Evolutionary conservation across 805 yeast species (phyloP), one percentile per base, ranked within the genome.

Genomic region (Ogataea salicorniae): DNA sequence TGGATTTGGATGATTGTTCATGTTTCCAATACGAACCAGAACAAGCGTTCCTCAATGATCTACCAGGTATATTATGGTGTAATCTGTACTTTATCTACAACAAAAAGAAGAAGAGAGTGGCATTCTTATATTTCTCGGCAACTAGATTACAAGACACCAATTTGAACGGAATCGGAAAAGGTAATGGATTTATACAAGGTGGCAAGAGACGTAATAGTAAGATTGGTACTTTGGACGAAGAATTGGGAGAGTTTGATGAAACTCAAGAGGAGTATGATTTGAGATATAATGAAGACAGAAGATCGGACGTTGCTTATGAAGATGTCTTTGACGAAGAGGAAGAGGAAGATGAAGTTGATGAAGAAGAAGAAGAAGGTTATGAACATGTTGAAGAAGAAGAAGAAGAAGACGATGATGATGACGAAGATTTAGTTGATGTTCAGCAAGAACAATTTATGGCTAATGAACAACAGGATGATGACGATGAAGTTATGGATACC

Each of bases 11-110:
- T 2, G 76, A 73, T 45, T 82, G 88, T 59, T 75, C 75, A 26
- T 79, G 82, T 34, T 84, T 80, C 56, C 84, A 81, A 57, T 81
- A 82, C 55, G 79, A 76, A 48, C 83, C 79, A 0, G 76, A 79
- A 31, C 81, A 84, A 57, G 75, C 86, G 8, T 83, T 85, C 38
- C 58, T 80, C 43, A 87, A 84, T 58, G 94, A 85, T 56, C 51
- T 67, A 26, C 78, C 81, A 2, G 81, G 81, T 3, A 70, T 74
- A 3, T 61, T 79, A 31, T 87, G 94, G 94, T 79, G 86, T 22
- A 71, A 83, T 62, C 87, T 88, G 77, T 92, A 95, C 84, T 94
- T 94, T 64, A 80, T 92, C 40, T 90, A 86, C 69, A 94, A 90
- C 70, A 92, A 89, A 68, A 85, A 87, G 60, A 80, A 86, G 69